Percentiles rank a stretch among this genome's conserved stretches.
These are phyloP conservation scores for Chrysoporthe deuterocubensis DNA, from an alignment of 2,329 filamentous ascomycete genomes.

Conservation along the genomic window DNA sequence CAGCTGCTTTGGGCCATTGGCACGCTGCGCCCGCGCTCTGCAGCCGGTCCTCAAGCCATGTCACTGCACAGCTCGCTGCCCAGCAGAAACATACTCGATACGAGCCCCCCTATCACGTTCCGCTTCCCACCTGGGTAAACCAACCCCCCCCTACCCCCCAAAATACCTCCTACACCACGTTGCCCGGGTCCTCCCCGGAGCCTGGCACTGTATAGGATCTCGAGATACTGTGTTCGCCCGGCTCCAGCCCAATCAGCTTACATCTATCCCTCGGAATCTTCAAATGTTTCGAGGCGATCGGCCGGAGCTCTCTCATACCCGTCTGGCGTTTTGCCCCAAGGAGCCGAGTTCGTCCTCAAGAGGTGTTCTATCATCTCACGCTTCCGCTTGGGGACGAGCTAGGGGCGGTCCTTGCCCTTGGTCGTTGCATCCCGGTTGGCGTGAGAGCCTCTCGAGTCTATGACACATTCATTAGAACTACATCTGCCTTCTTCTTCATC, in stretches of 20 bases:
- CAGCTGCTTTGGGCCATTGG: not conserved
- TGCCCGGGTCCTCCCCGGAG: not conserved
- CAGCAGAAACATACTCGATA: no score
- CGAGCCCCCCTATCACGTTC: no score
- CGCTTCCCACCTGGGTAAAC: no score
- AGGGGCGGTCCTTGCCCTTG: not conserved
- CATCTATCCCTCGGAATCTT: not conserved
- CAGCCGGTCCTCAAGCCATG: no score
- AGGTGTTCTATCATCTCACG: not conserved
- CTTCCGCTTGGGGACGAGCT: not conserved
- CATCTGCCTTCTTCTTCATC: not conserved
- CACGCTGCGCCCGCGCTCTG: not conserved
- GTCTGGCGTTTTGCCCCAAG: not conserved
- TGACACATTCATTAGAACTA: conserved; percentile 23
- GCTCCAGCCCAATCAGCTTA: not conserved
- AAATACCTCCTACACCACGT: no score
- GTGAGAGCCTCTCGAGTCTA: conserved; percentile 20
- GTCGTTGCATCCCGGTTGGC: conserved; percentile 21
- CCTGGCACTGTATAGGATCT: not conserved
- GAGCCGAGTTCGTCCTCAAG: not conserved
- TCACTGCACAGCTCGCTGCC: no score
- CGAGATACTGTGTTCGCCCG: not conserved
- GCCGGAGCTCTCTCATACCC: not conserved
- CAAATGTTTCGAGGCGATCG: not conserved
- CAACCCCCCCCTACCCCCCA: no score